Conservation (phyloP, 768 basidiomycete genomes). For the Suillus subalutaceus region DNA sequence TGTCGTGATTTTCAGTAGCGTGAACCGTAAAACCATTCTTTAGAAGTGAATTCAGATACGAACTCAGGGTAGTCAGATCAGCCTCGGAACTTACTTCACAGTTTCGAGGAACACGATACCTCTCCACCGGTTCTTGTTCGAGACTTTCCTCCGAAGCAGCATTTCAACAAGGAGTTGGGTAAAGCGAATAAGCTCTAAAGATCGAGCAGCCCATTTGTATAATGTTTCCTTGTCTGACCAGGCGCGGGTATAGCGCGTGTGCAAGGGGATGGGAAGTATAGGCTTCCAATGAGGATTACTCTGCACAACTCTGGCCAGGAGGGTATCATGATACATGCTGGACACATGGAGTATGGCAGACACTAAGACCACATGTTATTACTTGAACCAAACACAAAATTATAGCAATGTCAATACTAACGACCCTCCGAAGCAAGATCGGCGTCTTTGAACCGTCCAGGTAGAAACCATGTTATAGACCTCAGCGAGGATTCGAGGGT, state of each 20-base stretch:
- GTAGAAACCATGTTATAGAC: slow-evolving; percentile 93
- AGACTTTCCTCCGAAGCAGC: slow-evolving; percentile 73
- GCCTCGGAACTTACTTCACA: slow-evolving; percentile 69
- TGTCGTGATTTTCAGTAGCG: slow-evolving; percentile 73
- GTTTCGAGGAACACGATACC: slow-evolving; percentile 76
- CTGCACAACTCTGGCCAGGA: slow-evolving; percentile 71
- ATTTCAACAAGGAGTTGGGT: slow-evolving; percentile 90
- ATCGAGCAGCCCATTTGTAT: slow-evolving; percentile 81
- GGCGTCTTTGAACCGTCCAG: slow-evolving; percentile 96
- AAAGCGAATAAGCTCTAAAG: slow-evolving; percentile 77
- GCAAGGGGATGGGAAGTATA: slow-evolving; percentile 73
- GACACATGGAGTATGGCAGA: slow-evolving; percentile 85
- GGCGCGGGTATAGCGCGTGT: slow-evolving; percentile 88
- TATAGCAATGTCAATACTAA: slow-evolving; percentile 49
- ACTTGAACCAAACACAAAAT: slow-evolving; percentile 22
- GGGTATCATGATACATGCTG: slow-evolving; percentile 93
- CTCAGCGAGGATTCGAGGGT: slow-evolving; percentile 87
- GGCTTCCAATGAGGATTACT: slow-evolving; percentile 71
- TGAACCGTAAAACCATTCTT: slow-evolving; percentile 76
- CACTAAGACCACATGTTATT: slow-evolving; percentile 49
- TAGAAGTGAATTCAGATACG: slow-evolving; percentile 16
- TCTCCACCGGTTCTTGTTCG: slow-evolving; percentile 70
- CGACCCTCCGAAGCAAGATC: slow-evolving; percentile 93
- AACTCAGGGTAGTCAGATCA: background rate
- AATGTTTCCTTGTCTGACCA: slow-evolving; percentile 71